Conservation (phyloP, 78 protist species). For the Dictyostelium brefeldianum region DNA sequence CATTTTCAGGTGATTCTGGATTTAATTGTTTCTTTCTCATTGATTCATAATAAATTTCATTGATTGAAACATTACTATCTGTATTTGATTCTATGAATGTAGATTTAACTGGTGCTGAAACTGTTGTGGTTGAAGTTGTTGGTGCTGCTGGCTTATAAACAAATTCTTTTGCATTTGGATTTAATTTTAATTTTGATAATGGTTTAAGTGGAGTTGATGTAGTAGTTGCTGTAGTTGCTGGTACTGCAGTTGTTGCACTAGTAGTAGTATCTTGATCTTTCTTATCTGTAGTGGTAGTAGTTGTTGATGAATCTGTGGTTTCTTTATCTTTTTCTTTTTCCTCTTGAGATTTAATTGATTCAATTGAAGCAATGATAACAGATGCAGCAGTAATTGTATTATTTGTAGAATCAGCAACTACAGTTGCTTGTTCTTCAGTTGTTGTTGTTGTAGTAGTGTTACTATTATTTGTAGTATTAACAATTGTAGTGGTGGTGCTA, state of each 20-base stretch:
- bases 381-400: background rate
- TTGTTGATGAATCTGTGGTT: background rate
- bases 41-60: constrained; percentile 61
- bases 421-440: background rate
- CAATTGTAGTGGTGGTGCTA: background rate
- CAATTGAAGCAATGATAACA: background rate
- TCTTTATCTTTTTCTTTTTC: background rate
- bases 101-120: background rate
- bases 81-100: constrained; percentile 38
- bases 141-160: background rate
- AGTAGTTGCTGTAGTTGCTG: background rate
- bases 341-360: background rate
- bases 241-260: background rate
- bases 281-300: background rate
- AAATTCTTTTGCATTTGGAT: constrained; percentile 76
- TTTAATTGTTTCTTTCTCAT: constrained; percentile 58
- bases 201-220: background rate
- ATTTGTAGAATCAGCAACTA: background rate
- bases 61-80: constrained; percentile 29
- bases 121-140: background rate
- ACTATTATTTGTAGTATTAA: background rate
- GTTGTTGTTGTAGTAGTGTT: background rate
- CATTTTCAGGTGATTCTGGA: constrained; percentile 50
- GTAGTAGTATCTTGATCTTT: background rate
- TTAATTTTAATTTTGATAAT: constrained; percentile 39